Conservation (phyloP, 2,329 filamentous ascomycete species). For the Coniella lustricola region DNA sequence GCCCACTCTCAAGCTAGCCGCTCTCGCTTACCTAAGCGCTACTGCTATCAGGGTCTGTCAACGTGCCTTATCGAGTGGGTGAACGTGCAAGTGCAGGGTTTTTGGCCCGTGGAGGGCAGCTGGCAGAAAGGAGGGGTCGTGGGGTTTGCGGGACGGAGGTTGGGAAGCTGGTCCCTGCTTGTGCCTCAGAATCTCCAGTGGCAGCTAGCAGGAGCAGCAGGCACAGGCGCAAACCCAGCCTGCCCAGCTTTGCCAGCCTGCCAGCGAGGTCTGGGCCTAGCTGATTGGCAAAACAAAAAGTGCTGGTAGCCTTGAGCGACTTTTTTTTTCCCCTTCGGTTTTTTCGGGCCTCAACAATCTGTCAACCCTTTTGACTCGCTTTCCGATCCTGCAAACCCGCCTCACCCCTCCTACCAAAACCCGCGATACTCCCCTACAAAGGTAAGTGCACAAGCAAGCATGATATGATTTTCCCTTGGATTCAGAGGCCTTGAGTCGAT, state of each 20-base stretch:
- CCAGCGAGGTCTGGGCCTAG: background rate
- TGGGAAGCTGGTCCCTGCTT: slow-evolving; percentile 4
- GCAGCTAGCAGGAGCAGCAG: background rate
- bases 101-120: background rate
- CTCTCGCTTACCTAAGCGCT: slow-evolving; percentile 1
- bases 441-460: background rate
- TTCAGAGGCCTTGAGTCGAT: background rate
- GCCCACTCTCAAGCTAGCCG: background rate
- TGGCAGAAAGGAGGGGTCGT: slow-evolving; percentile 11
- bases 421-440: background rate
- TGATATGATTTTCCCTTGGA: background rate
- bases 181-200: background rate
- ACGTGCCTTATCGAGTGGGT: slow-evolving; percentile 12
- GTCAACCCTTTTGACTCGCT: background rate
- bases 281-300: background rate
- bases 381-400: slow-evolving; percentile 7
- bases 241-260: too few relatives aligned
- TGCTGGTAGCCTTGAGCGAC: slow-evolving; percentile 7
- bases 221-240: background rate
- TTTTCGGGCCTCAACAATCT: background rate
- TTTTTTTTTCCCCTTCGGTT: slow-evolving; percentile 6
- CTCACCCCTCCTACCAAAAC: background rate
- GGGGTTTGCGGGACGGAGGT: slow-evolving; percentile 1
- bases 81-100: background rate
- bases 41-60: background rate